Evolutionary conservation across 148 eudicot genomes (phyloP).

Genomic region (Polygonum maritimum): DNA sequence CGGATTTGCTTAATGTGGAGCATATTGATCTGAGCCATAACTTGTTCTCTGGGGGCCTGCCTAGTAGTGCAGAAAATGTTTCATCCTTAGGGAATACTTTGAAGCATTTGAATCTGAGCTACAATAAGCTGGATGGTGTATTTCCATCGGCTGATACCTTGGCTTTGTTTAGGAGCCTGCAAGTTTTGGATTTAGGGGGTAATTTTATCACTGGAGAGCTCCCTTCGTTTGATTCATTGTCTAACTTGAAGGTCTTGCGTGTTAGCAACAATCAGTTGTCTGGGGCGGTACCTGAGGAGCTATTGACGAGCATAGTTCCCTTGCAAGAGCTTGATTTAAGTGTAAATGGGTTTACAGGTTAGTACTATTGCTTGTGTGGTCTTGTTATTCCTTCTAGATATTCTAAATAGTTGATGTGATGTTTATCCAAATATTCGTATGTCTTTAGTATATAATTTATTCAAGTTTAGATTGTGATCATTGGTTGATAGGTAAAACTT

Average conservation of each 20-base stretch:
- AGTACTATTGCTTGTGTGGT: slow-evolving; percentile 10
- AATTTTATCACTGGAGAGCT: slow-evolving; percentile 64
- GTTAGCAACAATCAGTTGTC: slow-evolving; percentile 47
- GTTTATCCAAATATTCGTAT: background rate
- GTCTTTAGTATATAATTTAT: background rate
- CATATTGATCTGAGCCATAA: slow-evolving; percentile 71
- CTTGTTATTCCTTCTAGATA: background rate
- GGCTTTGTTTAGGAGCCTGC: slow-evolving; percentile 56
- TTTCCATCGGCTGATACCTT: slow-evolving; percentile 42
- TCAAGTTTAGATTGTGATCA: background rate
- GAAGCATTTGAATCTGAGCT: slow-evolving; percentile 54
- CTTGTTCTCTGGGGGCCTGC: slow-evolving; percentile 50
- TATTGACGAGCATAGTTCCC: slow-evolving; percentile 45
- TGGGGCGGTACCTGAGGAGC: slow-evolving; percentile 56
- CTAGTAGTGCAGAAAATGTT: slow-evolving; percentile 24
- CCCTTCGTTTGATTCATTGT: slow-evolving; percentile 43
- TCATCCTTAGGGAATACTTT: slow-evolving; percentile 62
- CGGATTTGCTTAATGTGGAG: slow-evolving; percentile 50
- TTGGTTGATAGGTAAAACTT: background rate
- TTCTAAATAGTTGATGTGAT: background rate
- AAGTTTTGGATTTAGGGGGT: slow-evolving; percentile 64
- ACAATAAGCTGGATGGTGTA: slow-evolving; percentile 46
- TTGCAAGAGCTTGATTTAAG: slow-evolving; percentile 78
- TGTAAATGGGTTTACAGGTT: slow-evolving; percentile 85
- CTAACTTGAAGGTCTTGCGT: slow-evolving; percentile 55